Evolutionary conservation across 1,139 yeast genomes (phyloP), one percentile per base, ranked within the genome.

Genomic region (Hyphopichia burtonii): DNA sequence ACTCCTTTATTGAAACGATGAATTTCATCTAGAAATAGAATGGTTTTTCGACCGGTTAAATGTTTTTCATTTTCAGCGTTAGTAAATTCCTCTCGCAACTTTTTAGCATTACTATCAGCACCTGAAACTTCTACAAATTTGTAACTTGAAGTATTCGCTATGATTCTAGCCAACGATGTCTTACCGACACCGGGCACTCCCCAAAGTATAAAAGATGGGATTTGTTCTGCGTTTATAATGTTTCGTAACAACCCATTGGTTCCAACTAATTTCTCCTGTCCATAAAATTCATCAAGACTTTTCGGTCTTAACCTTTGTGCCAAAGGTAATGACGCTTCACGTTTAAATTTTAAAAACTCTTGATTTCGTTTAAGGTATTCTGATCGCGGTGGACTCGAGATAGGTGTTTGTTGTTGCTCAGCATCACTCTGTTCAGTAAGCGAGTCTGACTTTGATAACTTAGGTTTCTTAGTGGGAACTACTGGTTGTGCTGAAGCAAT

Each of bases 101-200:
- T 91, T 28, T 75, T 70, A 1, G 89, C 77, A 22, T 86, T 86
- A 41, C 87, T 82, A 28, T 83, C 78, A 0, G 96, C 87, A 0
- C 97, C 99, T 34, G 96, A 87, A 31, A 93, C 69, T 59, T 93
- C 98, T 2, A 89, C 77, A 60, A 91, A 86, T 42, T 60, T 61
- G 45, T 82, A 73, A 39, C 76, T 73, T 1, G 85, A 71, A 1
- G 74, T 64, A 28, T 68, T 63, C 1, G 82, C 85, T 8, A 86
- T 71, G 19, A 85, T 81, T 41, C 86, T 58, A 1, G 82, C 82
- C 38, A 78, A 54, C 0, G 98, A 83, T 0, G 99, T 93, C 58
- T 93, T 93, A 0, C 99, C 99, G 2, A 86, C 93, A 0, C 98
- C 98, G 1, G 97, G 96, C 1, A 87, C 87, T 0, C 99, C 99